These are phyloP conservation scores for Tetramitus jugosus DNA, from an alignment of 208 protist genomes.

Conservation along the genomic window DNA sequence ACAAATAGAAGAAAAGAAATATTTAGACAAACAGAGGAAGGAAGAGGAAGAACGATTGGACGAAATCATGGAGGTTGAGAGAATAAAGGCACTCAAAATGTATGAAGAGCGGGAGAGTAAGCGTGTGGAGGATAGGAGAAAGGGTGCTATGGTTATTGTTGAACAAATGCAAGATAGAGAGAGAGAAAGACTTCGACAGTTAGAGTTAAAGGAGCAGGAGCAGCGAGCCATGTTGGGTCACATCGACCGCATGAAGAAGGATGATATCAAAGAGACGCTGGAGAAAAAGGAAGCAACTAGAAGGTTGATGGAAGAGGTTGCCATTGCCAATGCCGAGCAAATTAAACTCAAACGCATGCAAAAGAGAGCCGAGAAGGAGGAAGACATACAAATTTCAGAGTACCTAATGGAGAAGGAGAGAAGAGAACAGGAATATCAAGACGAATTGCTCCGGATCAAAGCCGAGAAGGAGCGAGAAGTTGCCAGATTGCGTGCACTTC, in stretches of 20 bases:
- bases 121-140: slow-evolving; percentile 61
- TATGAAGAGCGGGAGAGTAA: slow-evolving; percentile 75
- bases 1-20: slow-evolving; percentile 66
- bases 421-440: slow-evolving; percentile 65
- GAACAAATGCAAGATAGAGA: slow-evolving; percentile 75
- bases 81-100: slow-evolving; percentile 63
- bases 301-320: slow-evolving; percentile 74
- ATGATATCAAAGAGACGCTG: slow-evolving; percentile 68
- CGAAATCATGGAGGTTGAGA: slow-evolving; percentile 66
- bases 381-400: slow-evolving; percentile 70
- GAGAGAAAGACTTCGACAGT: slow-evolving; percentile 64
- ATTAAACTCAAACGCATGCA: slow-evolving; percentile 63
- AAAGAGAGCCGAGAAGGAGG: slow-evolving; percentile 41
- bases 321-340: slow-evolving; percentile 80
- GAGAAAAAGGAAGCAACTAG: slow-evolving; percentile 59
- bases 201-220: slow-evolving; percentile 77
- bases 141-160: slow-evolving; percentile 67
- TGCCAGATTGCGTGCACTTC: slow-evolving; percentile 64
- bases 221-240: slow-evolving; percentile 78
- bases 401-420: slow-evolving; percentile 70
- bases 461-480: slow-evolving; percentile 76
- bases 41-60: slow-evolving; percentile 64
- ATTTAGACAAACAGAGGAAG: slow-evolving; percentile 48
- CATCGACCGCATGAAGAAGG: slow-evolving; percentile 67
- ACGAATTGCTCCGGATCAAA: slow-evolving; percentile 64